Evolutionary conservation across 305 asterid species (phyloP).

Genomic region (Coffea humblotiana): DNA sequence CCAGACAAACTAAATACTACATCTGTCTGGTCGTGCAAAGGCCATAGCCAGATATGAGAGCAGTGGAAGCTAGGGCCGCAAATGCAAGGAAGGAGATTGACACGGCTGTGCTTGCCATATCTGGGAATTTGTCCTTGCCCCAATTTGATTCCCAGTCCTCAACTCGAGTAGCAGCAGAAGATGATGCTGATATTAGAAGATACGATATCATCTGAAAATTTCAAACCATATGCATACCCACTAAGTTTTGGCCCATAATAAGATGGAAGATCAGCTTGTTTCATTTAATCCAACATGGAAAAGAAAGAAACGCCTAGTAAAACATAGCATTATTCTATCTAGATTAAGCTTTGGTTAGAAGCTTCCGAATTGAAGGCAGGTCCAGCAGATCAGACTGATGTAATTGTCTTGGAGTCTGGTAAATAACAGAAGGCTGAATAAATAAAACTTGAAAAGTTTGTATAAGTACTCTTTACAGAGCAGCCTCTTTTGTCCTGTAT

Average conservation of each 20-base stretch:
- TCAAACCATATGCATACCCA: neutral
- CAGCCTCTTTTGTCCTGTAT: neutral
- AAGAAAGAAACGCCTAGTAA: neutral
- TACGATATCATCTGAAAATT: slow-evolving; percentile 66
- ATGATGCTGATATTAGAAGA: slow-evolving; percentile 88
- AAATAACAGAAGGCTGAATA: neutral
- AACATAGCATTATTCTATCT: neutral
- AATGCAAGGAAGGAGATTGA: slow-evolving; percentile 80
- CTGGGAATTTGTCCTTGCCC: slow-evolving; percentile 87
- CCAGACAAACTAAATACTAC: slow-evolving; percentile 15
- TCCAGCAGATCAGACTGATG: neutral
- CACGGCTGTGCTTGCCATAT: slow-evolving; percentile 74
- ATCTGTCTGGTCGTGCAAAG: slow-evolving; percentile 52
- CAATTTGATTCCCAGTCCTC: slow-evolving; percentile 81
- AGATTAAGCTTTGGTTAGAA: too few species aligned
- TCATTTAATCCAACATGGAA: too few species aligned
- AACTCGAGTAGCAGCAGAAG: slow-evolving; percentile 71
- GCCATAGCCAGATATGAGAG: slow-evolving; percentile 77
- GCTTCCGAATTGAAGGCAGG: neutral
- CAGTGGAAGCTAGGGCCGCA: slow-evolving; percentile 63
- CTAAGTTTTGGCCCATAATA: neutral
- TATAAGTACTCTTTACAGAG: neutral
- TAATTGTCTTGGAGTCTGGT: neutral
- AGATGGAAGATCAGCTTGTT: neutral
- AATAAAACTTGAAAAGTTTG: neutral